Evolutionary conservation across 306 rosid genomes (phyloP).

Genomic region (Castanea mollissima): DNA sequence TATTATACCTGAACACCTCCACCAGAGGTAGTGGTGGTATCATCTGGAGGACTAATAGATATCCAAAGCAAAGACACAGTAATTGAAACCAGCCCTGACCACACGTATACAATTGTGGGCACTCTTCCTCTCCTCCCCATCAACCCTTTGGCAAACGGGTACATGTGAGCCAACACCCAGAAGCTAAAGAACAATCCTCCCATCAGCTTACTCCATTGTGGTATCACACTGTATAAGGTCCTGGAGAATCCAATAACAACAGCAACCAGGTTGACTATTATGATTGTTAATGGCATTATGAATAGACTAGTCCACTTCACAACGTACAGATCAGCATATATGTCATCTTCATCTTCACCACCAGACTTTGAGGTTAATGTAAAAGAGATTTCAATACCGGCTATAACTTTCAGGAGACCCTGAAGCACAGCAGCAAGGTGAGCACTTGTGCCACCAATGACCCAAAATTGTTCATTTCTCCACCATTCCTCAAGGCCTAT

Average conservation of each 20-base stretch:
- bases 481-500: constrained; percentile 79
- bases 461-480: constrained; percentile 88
- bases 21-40: background rate
- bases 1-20: constrained; percentile 27
- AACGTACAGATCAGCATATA: constrained; percentile 65
- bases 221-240: constrained; percentile 71
- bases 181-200: constrained; percentile 77
- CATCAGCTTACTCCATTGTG: constrained; percentile 65
- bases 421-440: constrained; percentile 80
- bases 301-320: constrained; percentile 87
- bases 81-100: constrained; percentile 76
- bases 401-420: constrained; percentile 64
- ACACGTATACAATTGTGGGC: constrained; percentile 69
- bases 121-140: constrained; percentile 84
- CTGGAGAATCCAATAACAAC: constrained; percentile 58
- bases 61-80: constrained; percentile 73
- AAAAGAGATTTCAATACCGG: constrained; percentile 72
- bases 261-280: constrained; percentile 50
- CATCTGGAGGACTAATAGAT: constrained; percentile 55
- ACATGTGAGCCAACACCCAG: constrained; percentile 87
- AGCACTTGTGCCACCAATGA: constrained; percentile 83
- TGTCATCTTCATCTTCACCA: constrained; percentile 55
- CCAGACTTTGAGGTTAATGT: constrained; percentile 65
- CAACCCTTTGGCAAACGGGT: constrained; percentile 88
- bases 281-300: constrained; percentile 66